Evolutionary conservation across 139 green algal genomes (phyloP).

Genomic region (Tetradesmus obliquus): DNA sequence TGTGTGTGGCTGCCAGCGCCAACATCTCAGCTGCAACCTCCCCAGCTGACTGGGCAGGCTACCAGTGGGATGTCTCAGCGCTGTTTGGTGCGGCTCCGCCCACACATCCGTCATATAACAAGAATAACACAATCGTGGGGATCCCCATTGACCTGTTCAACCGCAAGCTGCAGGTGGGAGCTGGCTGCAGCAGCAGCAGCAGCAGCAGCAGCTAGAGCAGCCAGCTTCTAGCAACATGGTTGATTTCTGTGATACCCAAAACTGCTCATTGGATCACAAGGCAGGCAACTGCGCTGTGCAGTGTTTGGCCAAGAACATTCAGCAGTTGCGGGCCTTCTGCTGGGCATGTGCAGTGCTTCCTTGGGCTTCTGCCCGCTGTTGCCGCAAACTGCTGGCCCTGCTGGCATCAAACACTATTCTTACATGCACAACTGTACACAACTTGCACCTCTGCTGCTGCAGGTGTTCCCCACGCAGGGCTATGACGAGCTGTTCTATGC

Average conservation of each 20-base stretch:
- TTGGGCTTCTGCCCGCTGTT: no score
- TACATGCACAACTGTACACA: not conserved
- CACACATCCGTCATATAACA: constrained; percentile 27
- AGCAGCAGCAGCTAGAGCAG: not conserved
- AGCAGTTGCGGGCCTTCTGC: no score
- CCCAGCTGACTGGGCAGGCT: constrained; percentile 5
- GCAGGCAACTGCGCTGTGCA: no score
- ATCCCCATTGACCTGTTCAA: constrained; percentile 41
- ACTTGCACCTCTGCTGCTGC: not conserved
- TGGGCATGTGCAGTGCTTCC: no score
- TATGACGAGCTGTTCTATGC: constrained; percentile 45
- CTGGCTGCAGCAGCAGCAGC: not conserved
- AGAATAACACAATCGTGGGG: constrained; percentile 31
- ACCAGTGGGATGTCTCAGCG: constrained; percentile 51
- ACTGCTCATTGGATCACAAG: no score
- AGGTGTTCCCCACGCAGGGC: constrained; percentile 53
- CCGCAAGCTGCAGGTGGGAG: constrained; percentile 30
- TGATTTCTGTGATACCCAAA: no score
- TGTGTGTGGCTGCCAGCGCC: constrained; percentile 17
- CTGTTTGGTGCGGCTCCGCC: constrained; percentile 50
- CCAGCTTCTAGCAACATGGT: not conserved
- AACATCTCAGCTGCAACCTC: not conserved
- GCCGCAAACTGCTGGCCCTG: no score
- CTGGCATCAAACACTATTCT: no score
- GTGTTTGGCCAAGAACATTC: no score